phyloP scores from a whole-genome alignment of 345 rosid species.

The Syzygium jambos region DNA sequence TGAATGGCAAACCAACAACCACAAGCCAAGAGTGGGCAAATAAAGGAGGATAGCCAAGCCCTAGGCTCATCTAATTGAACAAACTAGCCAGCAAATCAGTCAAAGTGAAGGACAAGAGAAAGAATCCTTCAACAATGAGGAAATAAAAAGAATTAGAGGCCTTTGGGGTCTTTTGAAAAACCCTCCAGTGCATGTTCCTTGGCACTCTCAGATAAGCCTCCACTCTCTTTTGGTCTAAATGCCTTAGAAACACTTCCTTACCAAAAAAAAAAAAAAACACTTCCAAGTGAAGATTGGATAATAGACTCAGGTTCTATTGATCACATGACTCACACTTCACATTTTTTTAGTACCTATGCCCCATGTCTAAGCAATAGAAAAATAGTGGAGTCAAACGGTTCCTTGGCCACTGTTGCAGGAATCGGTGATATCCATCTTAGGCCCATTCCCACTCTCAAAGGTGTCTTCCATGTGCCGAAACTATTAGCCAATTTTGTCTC shows the following conservation, averaged over 20 bases:
- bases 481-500: background rate
- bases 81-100: no score
- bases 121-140: no score
- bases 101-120: no score
- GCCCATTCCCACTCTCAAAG: background rate
- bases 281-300: background rate
- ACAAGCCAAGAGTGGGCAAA: no score
- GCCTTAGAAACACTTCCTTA: background rate
- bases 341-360: no score
- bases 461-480: background rate
- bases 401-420: background rate
- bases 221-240: background rate
- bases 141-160: no score
- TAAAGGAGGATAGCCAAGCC: no score
- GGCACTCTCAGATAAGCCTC: background rate
- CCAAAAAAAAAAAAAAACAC: no score
- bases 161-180: background rate
- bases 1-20: no score
- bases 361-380: background rate
- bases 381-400: background rate
- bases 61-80: no score
- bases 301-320: background rate
- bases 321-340: background rate
- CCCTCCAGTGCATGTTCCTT: background rate
- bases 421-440: no score